Base-by-base conservation (phyloP, 805 yeast species). In the Yarrowia yakushimensis region DNA sequence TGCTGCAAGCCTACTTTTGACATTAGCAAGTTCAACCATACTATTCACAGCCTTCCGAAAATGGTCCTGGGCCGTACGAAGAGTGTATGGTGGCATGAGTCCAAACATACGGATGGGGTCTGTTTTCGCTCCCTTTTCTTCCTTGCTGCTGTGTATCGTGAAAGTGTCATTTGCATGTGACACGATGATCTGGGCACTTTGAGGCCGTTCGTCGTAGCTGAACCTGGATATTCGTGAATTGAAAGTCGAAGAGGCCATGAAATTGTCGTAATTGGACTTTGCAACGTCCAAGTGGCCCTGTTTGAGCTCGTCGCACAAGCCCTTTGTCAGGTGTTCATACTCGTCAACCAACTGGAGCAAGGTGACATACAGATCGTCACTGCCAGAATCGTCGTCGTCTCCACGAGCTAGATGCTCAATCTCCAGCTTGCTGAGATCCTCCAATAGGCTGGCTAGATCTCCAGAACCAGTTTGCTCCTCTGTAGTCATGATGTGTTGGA, bases 91-190 rank as follows among this genome's bases (percentile, higher is more conserved):
- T 2, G 78, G 82, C 37, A 82, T 69, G 0, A 77, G 78, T 1
- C 83, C 83, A 70, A 82, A 80, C 76, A 80, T 82, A 36, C 72
- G 62, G 10, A 79, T 69, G 0, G 82, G 81, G 62, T 77, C 76
- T 41, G 68, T 67, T 10, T 34, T 41, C 33, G 64, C 25, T 2
- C 33, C 55, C 30, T 48, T 48, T 13, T 22, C 62, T 31, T 41
- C 48, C 48, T 41, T 48, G 15, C 59, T 42, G 13, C 23, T 7
- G 12, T 33, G 33, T 50, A 36, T 52, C 33, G 59, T 36, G 57
- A 48, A 34, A 2, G 2, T 27, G n/a, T 22, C 59, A 36, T 7
- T 17, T n/a, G 22, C 13, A 34, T 39, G 15, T 34, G 27, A 39
- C 42, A 13, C 60, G 37, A 23, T 18, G 27, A 33, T 55, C 43